Conservation (phyloP, 2,329 filamentous ascomycete species). For the Fusarium pseudocircinatum region DNA sequence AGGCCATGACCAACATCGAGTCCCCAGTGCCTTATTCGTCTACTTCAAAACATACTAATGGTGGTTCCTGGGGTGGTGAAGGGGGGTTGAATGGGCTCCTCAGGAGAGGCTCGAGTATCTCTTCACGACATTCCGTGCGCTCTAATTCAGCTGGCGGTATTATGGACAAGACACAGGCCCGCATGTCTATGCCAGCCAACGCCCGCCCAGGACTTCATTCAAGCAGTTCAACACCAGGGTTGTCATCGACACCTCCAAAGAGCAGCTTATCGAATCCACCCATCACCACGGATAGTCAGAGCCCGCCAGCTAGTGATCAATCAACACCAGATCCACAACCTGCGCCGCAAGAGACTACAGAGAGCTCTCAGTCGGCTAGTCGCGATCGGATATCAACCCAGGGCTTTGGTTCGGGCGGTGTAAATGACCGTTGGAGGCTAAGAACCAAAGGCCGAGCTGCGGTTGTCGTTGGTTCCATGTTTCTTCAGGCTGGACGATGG, state of each 20-base stretch:
- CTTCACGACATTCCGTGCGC: slow-evolving; percentile 55
- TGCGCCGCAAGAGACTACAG: slow-evolving; percentile 52
- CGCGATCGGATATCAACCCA: slow-evolving; percentile 70
- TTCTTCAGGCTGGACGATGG: slow-evolving; percentile 91
- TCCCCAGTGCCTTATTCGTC: slow-evolving; percentile 70
- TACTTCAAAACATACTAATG: slow-evolving; percentile 52
- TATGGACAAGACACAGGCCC: slow-evolving; percentile 68
- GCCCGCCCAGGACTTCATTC: slow-evolving; percentile 56
- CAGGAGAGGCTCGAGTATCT: slow-evolving; percentile 67
- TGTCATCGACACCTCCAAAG: slow-evolving; percentile 62
- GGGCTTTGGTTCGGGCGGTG: slow-evolving; percentile 76
- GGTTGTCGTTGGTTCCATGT: slow-evolving; percentile 84
- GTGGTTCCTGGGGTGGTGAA: slow-evolving; percentile 54
- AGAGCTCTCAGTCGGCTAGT: slow-evolving; percentile 60
- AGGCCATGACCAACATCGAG: slow-evolving; percentile 78
- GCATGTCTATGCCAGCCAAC: slow-evolving; percentile 83
- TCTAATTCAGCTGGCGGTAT: slow-evolving; percentile 64
- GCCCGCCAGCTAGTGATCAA: slow-evolving; percentile 47
- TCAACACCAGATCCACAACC: slow-evolving; percentile 54
- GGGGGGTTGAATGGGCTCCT: slow-evolving; percentile 48
- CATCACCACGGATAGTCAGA: slow-evolving; percentile 59
- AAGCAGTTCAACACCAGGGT: slow-evolving; percentile 56
- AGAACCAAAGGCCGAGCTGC: slow-evolving; percentile 83
- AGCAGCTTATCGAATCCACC: slow-evolving; percentile 60
- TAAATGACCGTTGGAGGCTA: slow-evolving; percentile 80